phyloP scores from a whole-genome alignment of 1,139 yeast genomes.

The Blastobotrys arbuscula region DNA sequence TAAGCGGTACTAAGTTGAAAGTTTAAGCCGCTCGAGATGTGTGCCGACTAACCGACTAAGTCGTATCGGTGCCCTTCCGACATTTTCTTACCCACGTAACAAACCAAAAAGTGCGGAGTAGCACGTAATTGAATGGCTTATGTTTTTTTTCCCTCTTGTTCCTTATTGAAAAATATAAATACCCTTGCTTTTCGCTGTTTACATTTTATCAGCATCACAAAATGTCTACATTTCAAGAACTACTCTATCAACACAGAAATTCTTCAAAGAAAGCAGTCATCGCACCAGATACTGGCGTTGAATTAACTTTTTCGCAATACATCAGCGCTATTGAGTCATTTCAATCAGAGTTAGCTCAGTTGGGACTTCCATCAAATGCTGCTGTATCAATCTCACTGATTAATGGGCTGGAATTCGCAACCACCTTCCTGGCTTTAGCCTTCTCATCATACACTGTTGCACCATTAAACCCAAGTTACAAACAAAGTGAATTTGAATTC shows the following conservation, averaged over 20 bases:
- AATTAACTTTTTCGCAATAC: constrained; percentile 27
- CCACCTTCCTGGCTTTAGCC: constrained; percentile 49
- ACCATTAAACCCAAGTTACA: constrained; percentile 58
- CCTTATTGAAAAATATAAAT: no score
- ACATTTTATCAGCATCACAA: neutral
- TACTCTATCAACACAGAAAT: constrained; percentile 11
- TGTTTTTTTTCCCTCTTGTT: no score
- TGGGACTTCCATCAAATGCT: constrained; percentile 35
- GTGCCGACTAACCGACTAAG: neutral
- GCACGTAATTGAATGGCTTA: no score
- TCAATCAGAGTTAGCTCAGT: constrained; percentile 28
- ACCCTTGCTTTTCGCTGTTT: neutral
- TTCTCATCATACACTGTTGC: constrained; percentile 54
- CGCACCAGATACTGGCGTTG: constrained; percentile 32
- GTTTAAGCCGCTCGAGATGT: neutral
- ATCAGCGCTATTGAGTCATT: constrained; percentile 25
- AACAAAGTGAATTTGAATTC: constrained; percentile 53
- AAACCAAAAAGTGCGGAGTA: no score
- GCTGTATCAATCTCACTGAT: constrained; percentile 57
- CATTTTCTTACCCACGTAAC: no score
- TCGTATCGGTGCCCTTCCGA: no score
- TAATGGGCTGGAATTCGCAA: constrained; percentile 52
- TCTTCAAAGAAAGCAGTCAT: constrained; percentile 22
- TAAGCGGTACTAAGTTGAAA: no score
- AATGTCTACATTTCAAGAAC: constrained; percentile 25